phyloP scores from a whole-genome alignment of 1,284 basidiomycete species.

The Amylostereum areolatum region DNA sequence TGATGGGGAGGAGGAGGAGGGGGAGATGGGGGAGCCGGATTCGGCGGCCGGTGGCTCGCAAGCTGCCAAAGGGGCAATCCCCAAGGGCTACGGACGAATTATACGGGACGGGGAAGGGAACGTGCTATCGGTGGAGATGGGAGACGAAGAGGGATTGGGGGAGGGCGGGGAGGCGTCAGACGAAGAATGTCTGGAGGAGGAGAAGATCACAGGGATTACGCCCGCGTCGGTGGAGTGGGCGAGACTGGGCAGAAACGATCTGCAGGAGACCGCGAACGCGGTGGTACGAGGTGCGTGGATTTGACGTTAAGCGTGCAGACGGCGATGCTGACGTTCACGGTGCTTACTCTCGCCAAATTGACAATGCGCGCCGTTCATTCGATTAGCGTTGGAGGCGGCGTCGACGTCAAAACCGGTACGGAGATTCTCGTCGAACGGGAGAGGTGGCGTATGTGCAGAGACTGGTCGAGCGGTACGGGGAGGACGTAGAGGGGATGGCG shows the following conservation, averaged over 20 bases:
- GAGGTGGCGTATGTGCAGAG: constrained; percentile 66
- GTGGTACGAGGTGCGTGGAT: constrained; percentile 28
- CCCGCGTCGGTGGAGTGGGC: constrained; percentile 28
- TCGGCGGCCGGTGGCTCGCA: constrained; percentile 4
- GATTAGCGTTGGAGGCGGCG: constrained; percentile 40
- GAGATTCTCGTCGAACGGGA: constrained; percentile 66
- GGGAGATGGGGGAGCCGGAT: constrained; percentile 1
- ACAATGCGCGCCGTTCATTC: constrained; percentile 9
- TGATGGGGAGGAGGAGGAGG: constrained; percentile 1
- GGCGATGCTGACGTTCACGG: no score
- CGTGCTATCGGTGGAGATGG: constrained; percentile 71
- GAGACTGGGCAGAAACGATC: constrained; percentile 19
- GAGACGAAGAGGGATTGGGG: constrained; percentile 39
- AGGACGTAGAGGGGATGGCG: constrained; percentile 74
- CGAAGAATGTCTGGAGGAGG: constrained; percentile 20
- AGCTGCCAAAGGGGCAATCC: constrained; percentile 26
- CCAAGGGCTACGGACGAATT: constrained; percentile 81
- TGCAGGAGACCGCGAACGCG: constrained; percentile 14
- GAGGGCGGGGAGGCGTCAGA: constrained; percentile 16
- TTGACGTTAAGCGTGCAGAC: no score
- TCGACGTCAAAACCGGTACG: constrained; percentile 38
- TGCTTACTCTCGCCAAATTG: no score
- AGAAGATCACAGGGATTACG: constrained; percentile 17
- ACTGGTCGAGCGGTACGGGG: constrained; percentile 69
- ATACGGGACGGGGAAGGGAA: constrained; percentile 81